phyloP scores from a whole-genome alignment of 257 asterid species.

The Fraxinus pennsylvanica region DNA sequence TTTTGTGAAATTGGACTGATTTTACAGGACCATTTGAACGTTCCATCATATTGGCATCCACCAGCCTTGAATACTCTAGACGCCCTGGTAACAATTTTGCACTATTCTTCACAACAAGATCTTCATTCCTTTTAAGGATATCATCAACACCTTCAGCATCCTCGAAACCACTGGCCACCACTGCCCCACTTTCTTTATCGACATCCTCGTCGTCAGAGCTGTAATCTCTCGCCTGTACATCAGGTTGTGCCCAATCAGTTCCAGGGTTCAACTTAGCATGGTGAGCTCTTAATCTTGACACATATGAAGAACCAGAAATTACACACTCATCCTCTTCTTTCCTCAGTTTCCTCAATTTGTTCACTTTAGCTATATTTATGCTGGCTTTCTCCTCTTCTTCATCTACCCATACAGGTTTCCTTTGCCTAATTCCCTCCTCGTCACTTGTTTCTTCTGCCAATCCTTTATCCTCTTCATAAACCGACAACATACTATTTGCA shows the following conservation, averaged over 20 bases:
- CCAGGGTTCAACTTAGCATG: conserved; percentile 82
- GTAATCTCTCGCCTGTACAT: conserved; percentile 33
- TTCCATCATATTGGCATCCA: conserved; percentile 72
- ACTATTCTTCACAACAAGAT: conserved; percentile 59
- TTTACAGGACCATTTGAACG: conserved; percentile 62
- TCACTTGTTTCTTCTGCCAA: conserved; percentile 29
- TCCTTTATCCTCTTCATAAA: conserved; percentile 57
- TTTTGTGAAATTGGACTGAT: conserved; percentile 88
- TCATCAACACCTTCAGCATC: conserved; percentile 37
- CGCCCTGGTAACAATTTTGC: conserved; percentile 63
- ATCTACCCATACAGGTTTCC: conserved; percentile 80
- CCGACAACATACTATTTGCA: conserved; percentile 54
- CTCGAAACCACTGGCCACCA: conserved; percentile 42
- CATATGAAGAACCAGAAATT: conserved; percentile 65
- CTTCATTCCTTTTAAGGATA: conserved; percentile 68
- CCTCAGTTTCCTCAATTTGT: conserved; percentile 75
- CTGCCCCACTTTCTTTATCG: conserved; percentile 44
- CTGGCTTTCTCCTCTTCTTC: conserved; percentile 76
- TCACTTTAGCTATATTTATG: conserved; percentile 69
- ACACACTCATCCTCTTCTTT: conserved; percentile 72
- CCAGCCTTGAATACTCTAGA: conserved; percentile 75
- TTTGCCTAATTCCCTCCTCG: conserved; percentile 28
- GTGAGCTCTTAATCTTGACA: conserved; percentile 83
- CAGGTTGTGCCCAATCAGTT: conserved; percentile 81
- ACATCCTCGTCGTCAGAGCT: conserved; percentile 70